Evolutionary conservation across 371 early-diverging fungal species (phyloP), one percentile per base, ranked within the genome.

Genomic region (Parasitella parasitica): DNA sequence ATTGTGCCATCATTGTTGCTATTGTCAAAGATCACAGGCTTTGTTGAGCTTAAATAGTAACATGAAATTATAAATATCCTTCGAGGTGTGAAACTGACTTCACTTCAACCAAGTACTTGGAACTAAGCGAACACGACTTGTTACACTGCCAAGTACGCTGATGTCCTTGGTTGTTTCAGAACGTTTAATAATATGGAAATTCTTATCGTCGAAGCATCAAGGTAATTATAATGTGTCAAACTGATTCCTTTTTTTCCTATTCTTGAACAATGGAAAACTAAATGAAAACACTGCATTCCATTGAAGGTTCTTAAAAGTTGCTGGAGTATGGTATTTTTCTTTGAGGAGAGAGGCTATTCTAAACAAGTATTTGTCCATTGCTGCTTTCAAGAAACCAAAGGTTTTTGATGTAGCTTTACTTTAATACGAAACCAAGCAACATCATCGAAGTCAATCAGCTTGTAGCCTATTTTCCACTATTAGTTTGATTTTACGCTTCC

Each of bases 181-280:
- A n/a, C n/a, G n/a, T n/a, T n/a, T n/a, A n/a, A n/a, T 27, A 56
- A 38, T 18, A 62, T 56, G 63, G 63, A 62, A 55, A 56, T 56
- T 38, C 16, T 50, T 38, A 62, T 62, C 38, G 56, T 62, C 38
- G 63, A 62, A 56, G 50, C 63, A 11, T 61, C 61, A 55, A 51
- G 63, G 63, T 51, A 39, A 51, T 51, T 12, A 30, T 51, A 16
- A 51, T 9, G 41, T 39, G 20, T 8, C 13, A 20, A 27, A 37
- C 28, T 55, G 38, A 37, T 35, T 46, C 55, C 32, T 36, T 43
- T 34, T 9, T 6, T 34, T 34, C 34, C 9, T 34, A 6, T 34
- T 59, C 34, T 30, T 60, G 34, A 60, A 60, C 53, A 60, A 43
- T 60, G 54, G 54, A 1, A 16, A 41, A 8, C 39, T 41, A 34